Evolutionary conservation across 257 asterid species (phyloP), one percentile per base, ranked within the genome.

Genomic region (Solanum pinnatisectum): DNA sequence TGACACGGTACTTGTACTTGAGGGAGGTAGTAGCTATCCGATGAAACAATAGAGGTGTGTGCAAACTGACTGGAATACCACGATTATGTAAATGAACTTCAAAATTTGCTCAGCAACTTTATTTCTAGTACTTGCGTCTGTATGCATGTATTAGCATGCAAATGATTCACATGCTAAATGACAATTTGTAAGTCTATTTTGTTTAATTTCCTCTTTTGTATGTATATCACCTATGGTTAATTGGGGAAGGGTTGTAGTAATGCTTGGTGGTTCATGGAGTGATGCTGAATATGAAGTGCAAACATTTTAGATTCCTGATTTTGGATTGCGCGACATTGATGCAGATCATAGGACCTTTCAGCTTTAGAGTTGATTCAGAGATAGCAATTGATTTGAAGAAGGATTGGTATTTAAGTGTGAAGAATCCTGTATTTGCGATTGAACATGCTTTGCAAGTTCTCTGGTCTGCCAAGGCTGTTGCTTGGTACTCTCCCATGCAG

Each of bases 301-400:
- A 16, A 15, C 2, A 46, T 36, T 33, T 27, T 39, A 63, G 18
- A 56, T 35, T 71, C 33, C 10, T 86, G 37, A 36, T 7, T 25
- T 44, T 33, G 22, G 20, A 33, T 25, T 86, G 20, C 8, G 30
- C 15, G 33, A 33, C 78, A 71, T 74, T 36, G 81, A 63, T 87
- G 92, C 94, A 96, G 99, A 93, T 96, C 87, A 95, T 91, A 59
- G 98, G 98, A 67, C 98, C 98, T 70, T 96, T 96, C 92, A 96
- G 99, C 93, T 89, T 96, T 73, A 92, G 99, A 91, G 86, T 95
- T 22, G 98, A 96, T 90, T 91, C 94, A 36, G 93, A 90, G 79
- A 92, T 95, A 89, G 89, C 83, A 59, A 49, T 95, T 76, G 96
- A 95, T 91, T 52, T 59, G 90, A 93, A 90, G 91, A 92, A 91